phyloP scores from a whole-genome alignment of 805 yeast genomes.

The Candida lessepsii region DNA sequence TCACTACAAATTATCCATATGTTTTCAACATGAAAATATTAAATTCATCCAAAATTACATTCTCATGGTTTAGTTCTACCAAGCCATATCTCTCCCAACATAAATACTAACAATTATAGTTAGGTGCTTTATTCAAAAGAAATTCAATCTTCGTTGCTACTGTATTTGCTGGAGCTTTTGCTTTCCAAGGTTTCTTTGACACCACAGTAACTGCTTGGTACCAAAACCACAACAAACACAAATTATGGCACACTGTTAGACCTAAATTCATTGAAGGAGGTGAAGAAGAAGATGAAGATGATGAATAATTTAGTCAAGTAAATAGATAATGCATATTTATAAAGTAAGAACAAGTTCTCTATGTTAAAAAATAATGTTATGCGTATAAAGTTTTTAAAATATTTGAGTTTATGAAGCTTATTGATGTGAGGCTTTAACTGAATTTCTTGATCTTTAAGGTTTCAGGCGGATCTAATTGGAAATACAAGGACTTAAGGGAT shows the following conservation, averaged over 20 bases:
- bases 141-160: conserved; percentile 86
- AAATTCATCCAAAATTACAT: too few relatives aligned
- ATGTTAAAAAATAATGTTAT: too few relatives aligned
- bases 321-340: conserved; percentile 6
- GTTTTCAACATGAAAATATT: too few relatives aligned
- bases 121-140: conserved; percentile 62
- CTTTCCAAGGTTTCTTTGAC: conserved; percentile 78
- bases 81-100: too few relatives aligned
- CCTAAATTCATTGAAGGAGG: conserved; percentile 53
- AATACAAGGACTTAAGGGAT: too few relatives aligned
- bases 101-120: conserved; percentile 13
- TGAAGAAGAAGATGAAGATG: conserved; percentile 61
- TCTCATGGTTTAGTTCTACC: too few relatives aligned
- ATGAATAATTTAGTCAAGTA: conserved; percentile 25
- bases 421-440: too few relatives aligned
- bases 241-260: conserved; percentile 82
- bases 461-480: too few relatives aligned
- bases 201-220: conserved; percentile 65
- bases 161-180: conserved; percentile 79
- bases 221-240: conserved; percentile 78
- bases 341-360: not conserved
- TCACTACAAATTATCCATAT: too few relatives aligned
- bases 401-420: too few relatives aligned
- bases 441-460: too few relatives aligned
- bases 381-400: too few relatives aligned